Evolutionary conservation across 805 yeast species (phyloP).

Genomic region (Lachancea mirantina): DNA sequence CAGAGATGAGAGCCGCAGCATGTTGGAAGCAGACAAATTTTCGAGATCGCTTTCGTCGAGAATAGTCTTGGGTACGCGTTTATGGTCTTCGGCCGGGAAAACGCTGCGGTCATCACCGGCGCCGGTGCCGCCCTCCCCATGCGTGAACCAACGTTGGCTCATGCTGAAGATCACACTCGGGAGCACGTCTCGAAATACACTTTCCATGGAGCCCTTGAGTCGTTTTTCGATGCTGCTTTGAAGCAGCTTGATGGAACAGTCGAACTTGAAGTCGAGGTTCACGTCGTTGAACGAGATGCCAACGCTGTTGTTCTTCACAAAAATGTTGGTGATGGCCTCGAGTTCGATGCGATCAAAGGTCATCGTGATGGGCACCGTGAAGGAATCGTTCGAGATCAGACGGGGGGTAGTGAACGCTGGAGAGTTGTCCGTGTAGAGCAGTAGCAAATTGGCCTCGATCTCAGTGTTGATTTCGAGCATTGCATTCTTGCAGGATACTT

Average conservation of each 20-base stretch:
- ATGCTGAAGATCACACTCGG: constrained; percentile 31
- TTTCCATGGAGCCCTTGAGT: constrained; percentile 29
- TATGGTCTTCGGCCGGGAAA: constrained; percentile 6
- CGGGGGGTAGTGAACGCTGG: constrained; percentile 29
- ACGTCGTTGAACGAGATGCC: constrained; percentile 34
- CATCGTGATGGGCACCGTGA: constrained; percentile 31
- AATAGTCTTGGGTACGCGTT: constrained; percentile 12
- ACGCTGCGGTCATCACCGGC: constrained; percentile 4
- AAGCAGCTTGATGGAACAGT: constrained; percentile 31
- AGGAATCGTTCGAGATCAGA: constrained; percentile 29
- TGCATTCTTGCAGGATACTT: constrained; percentile 28
- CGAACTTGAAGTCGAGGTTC: constrained; percentile 29
- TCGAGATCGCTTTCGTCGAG: constrained; percentile 26
- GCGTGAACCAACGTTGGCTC: constrained; percentile 29
- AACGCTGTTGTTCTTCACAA: constrained; percentile 28
- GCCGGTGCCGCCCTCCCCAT: constrained; percentile 12
- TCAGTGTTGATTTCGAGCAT: constrained; percentile 29
- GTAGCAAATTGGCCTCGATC: constrained; percentile 30
- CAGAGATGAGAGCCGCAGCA: constrained; percentile 59
- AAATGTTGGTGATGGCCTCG: constrained; percentile 31
- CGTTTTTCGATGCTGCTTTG: constrained; percentile 30
- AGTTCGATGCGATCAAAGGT: constrained; percentile 27
- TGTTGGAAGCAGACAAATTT: constrained; percentile 56
- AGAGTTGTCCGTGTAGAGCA: constrained; percentile 22
- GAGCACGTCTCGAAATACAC: constrained; percentile 29